phyloP scores from a whole-genome alignment of 306 rosid genomes.

The Rosa rugosa region DNA sequence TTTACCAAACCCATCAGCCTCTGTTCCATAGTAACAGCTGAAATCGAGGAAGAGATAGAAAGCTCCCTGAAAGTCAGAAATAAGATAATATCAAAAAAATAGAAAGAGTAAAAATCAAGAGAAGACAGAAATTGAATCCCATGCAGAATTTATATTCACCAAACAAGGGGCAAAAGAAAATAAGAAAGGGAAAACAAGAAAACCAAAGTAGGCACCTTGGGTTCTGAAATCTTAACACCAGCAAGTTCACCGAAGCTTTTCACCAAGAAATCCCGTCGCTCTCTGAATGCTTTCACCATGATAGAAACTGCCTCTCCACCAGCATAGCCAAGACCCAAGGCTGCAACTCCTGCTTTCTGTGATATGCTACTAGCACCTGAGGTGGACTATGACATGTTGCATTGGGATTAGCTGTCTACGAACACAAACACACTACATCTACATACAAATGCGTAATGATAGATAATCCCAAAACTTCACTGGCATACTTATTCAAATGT shows the following conservation, averaged over 20 bases:
- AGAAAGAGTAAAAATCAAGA: not conserved
- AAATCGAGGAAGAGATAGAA: slow-evolving; percentile 88
- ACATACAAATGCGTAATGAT: not conserved
- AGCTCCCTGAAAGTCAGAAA: slow-evolving; percentile 71
- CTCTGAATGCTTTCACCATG: slow-evolving; percentile 92
- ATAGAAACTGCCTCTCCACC: slow-evolving; percentile 84
- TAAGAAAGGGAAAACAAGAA: not conserved
- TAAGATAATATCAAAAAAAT: not conserved
- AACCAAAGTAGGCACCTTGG: slow-evolving; percentile 50
- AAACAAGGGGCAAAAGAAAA: not conserved
- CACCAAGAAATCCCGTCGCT: slow-evolving; percentile 87
- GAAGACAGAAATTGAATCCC: not conserved
- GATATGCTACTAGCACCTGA: slow-evolving; percentile 93
- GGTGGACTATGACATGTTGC: slow-evolving; percentile 58
- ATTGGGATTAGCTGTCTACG: slow-evolving; percentile 24
- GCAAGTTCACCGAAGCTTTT: slow-evolving; percentile 69
- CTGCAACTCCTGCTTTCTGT: slow-evolving; percentile 95
- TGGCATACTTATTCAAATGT: slow-evolving; percentile 8
- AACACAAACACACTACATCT: not conserved
- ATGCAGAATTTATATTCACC: not conserved
- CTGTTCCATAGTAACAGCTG: slow-evolving; percentile 79
- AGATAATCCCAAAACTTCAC: slow-evolving; percentile 2
- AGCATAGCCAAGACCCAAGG: slow-evolving; percentile 87
- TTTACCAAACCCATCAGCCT: slow-evolving; percentile 82
- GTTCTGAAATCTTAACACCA: slow-evolving; percentile 84